Conservation (phyloP, 805 yeast genomes). For the Diddensiella santjacobensis region DNA sequence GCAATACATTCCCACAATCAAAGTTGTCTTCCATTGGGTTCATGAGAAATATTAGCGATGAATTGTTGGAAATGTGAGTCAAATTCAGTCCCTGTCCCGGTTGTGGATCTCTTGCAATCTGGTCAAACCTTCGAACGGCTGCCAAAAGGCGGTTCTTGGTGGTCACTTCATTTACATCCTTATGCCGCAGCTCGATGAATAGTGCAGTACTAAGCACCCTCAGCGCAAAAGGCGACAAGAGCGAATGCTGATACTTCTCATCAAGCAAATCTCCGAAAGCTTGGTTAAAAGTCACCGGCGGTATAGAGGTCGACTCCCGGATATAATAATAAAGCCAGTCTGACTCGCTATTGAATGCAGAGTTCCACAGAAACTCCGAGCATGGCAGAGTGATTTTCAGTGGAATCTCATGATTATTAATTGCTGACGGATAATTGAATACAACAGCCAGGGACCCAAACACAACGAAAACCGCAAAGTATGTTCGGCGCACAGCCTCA, state of each 20-base stretch:
- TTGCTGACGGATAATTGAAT: slow-evolving; percentile 29
- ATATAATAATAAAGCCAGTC: slow-evolving; percentile 22
- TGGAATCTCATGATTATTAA: slow-evolving; percentile 20
- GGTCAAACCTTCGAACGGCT: slow-evolving; percentile 4
- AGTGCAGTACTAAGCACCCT: slow-evolving; percentile 28
- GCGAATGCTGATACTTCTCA: slow-evolving; percentile 3
- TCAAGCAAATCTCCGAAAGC: not conserved
- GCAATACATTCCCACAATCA: slow-evolving; percentile 1
- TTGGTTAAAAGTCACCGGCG: not conserved
- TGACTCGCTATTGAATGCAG: slow-evolving; percentile 21
- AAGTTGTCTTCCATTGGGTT: slow-evolving; percentile 17
- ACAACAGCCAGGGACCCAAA: slow-evolving; percentile 29
- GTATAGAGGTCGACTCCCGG: slow-evolving; percentile 7
- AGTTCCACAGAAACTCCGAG: slow-evolving; percentile 32
- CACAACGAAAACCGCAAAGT: slow-evolving; percentile 29
- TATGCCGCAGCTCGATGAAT: slow-evolving; percentile 22
- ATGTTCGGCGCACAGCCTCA: slow-evolving; percentile 31
- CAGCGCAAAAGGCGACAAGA: slow-evolving; percentile 22
- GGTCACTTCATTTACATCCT: not conserved
- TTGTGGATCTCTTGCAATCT: slow-evolving; percentile 16
- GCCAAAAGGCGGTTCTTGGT: slow-evolving; percentile 4
- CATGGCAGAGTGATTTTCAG: slow-evolving; percentile 29
- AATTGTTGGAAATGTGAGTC: slow-evolving; percentile 9
- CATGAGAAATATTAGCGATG: slow-evolving; percentile 13
- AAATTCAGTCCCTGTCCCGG: slow-evolving; percentile 23